Evolutionary conservation across 2,329 filamentous ascomycete genomes (phyloP).

Genomic region (Penicillium sclerotiorum): DNA sequence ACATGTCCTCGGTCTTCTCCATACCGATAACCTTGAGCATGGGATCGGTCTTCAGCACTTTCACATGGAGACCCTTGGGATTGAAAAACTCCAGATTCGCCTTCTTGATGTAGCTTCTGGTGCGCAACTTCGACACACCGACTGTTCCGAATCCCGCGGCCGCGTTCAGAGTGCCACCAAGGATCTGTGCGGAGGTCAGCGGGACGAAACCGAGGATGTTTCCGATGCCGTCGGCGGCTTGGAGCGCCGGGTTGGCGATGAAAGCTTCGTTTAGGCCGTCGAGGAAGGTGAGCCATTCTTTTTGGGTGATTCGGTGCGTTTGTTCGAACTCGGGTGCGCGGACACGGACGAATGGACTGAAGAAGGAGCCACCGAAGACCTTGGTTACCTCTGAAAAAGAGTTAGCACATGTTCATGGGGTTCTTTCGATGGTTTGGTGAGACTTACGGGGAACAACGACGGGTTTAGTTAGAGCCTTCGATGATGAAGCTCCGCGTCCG

Average conservation of each 20-base stretch:
- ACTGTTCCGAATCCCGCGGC: constrained; percentile 14
- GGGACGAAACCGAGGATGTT: constrained; percentile 6
- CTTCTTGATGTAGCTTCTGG: constrained; percentile 31
- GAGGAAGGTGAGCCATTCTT: constrained; percentile 4
- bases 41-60: constrained; percentile 4
- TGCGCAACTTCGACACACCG: constrained; percentile 25
- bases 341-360: constrained; percentile 18
- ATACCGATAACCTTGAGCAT: constrained; percentile 6
- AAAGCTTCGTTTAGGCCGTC: constrained; percentile 10
- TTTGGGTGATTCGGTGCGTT: not conserved
- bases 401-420: not conserved
- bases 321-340: constrained; percentile 14
- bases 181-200: constrained; percentile 23
- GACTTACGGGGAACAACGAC: too few species aligned
- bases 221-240: not conserved
- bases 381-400: constrained; percentile 9
- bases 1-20: not conserved
- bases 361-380: constrained; percentile 8
- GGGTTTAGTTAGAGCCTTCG: too few species aligned
- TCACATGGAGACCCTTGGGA: constrained; percentile 1
- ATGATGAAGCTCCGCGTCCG: too few species aligned
- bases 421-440: too few species aligned
- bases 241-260: constrained; percentile 8
- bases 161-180: constrained; percentile 19
- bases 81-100: constrained; percentile 4